Conservation (phyloP, 495 filamentous ascomycete genomes). For the Physcia stellaris region DNA sequence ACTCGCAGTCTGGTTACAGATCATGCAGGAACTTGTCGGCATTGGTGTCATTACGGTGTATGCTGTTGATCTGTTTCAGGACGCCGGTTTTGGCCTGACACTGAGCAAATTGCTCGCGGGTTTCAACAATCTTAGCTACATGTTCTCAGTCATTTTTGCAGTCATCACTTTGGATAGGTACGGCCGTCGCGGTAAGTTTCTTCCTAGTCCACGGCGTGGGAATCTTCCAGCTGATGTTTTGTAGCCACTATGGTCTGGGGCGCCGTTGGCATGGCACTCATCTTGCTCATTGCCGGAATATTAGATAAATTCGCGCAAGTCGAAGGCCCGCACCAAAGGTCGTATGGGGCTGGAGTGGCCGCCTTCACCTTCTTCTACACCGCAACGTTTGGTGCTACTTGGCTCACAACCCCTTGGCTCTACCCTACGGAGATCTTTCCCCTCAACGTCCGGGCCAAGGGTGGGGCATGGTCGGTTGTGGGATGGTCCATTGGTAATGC, state of each 20-base stretch:
- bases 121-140: conserved; percentile 39
- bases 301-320: conserved; percentile 15
- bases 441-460: conserved; percentile 36
- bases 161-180: conserved; percentile 25
- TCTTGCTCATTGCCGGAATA: conserved; percentile 16
- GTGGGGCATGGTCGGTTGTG: conserved; percentile 42
- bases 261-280: conserved; percentile 28
- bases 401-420: conserved; percentile 41
- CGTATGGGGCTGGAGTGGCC: conserved; percentile 27
- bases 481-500: conserved; percentile 45
- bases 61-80: conserved; percentile 26
- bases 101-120: conserved; percentile 38
- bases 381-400: conserved; percentile 38
- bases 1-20: conserved; percentile 40
- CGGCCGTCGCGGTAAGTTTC: conserved; percentile 12
- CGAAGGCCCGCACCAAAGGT: conserved; percentile 15
- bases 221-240: neutral
- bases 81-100: conserved; percentile 29
- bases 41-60: conserved; percentile 30
- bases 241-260: conserved; percentile 31
- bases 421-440: conserved; percentile 42
- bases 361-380: conserved; percentile 42
- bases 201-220: neutral
- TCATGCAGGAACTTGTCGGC: conserved; percentile 32
- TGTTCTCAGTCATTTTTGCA: conserved; percentile 40